These are phyloP conservation scores for Trichoderma lentiforme DNA, from an alignment of 2,329 filamentous ascomycete genomes.

Conservation along the genomic window DNA sequence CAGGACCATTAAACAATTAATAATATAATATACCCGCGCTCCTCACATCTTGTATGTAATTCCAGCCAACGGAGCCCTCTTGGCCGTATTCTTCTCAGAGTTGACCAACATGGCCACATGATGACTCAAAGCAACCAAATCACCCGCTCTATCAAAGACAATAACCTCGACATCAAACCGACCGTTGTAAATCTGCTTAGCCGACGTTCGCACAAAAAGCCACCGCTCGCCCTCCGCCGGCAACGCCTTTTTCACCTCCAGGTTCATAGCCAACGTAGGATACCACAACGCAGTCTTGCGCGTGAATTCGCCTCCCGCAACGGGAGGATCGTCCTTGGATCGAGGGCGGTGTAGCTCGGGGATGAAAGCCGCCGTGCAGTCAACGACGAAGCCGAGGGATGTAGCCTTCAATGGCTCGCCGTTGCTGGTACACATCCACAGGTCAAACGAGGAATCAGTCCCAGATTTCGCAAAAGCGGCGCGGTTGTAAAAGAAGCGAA, in stretches of 20 bases:
- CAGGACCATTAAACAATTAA: too few species aligned
- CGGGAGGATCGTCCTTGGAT: slow-evolving; percentile 22
- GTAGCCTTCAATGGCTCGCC: slow-evolving; percentile 62
- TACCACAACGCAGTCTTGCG: slow-evolving; percentile 59
- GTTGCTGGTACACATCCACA: slow-evolving; percentile 61
- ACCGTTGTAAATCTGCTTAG: slow-evolving; percentile 67
- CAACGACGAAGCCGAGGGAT: slow-evolving; percentile 61
- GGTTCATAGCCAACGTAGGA: slow-evolving; percentile 69
- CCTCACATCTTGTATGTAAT: neutral
- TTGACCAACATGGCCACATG: slow-evolving; percentile 32
- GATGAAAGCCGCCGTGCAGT: slow-evolving; percentile 63
- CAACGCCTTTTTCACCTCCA: slow-evolving; percentile 73
- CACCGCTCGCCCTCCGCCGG: slow-evolving; percentile 68
- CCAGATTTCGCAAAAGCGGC: slow-evolving; percentile 18
- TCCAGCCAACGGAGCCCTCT: neutral
- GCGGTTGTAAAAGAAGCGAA: slow-evolving; percentile 30
- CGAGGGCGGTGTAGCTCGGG: slow-evolving; percentile 49
- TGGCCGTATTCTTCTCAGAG: slow-evolving; percentile 23
- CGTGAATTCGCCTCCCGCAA: slow-evolving; percentile 23
- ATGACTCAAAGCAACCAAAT: slow-evolving; percentile 32
- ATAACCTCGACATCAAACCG: slow-evolving; percentile 71
- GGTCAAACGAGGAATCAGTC: slow-evolving; percentile 24
- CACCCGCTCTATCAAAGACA: slow-evolving; percentile 50
- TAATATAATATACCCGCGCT: neutral
- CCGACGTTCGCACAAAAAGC: slow-evolving; percentile 62